Evolutionary conservation across 73 alveolate species (phyloP).

Genomic region (Paramecium caudatum): DNA sequence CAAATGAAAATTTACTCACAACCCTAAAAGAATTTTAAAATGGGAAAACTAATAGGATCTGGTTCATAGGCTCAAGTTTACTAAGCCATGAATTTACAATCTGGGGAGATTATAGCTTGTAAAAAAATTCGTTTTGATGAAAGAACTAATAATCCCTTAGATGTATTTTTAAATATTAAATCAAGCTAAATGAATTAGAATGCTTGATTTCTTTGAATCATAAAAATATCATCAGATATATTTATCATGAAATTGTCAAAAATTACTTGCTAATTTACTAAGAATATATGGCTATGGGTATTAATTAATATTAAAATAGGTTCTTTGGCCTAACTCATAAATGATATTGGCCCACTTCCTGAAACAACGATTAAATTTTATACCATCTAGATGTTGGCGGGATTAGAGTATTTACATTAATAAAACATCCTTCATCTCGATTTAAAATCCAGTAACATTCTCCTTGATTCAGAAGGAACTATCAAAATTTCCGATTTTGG

Average conservation of each 20-base stretch:
- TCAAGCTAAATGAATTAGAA: background rate
- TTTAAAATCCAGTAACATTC: constrained; percentile 61
- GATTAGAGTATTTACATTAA: constrained; percentile 50
- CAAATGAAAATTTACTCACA: no score
- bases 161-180: constrained; percentile 19
- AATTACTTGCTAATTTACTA: constrained; percentile 9
- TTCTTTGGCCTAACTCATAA: background rate
- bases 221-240: constrained; percentile 19
- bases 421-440: constrained; percentile 59
- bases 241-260: background rate
- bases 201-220: background rate
- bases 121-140: constrained; percentile 8
- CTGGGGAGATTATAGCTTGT: constrained; percentile 57
- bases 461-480: constrained; percentile 28
- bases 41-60: constrained; percentile 29
- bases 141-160: constrained; percentile 29
- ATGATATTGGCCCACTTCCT: constrained; percentile 57
- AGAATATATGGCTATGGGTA: constrained; percentile 60
- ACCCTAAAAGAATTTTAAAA: no score
- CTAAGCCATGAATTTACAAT: constrained; percentile 26
- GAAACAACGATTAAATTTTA: constrained; percentile 27
- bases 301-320: background rate
- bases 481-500: constrained; percentile 72
- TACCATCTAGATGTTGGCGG: constrained; percentile 76
- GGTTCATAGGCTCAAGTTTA: constrained; percentile 41